Evolutionary conservation across 164 flowering plant genomes (phyloP), one percentile per base, ranked within the genome.

Genomic region (Warburgia ugandensis): DNA sequence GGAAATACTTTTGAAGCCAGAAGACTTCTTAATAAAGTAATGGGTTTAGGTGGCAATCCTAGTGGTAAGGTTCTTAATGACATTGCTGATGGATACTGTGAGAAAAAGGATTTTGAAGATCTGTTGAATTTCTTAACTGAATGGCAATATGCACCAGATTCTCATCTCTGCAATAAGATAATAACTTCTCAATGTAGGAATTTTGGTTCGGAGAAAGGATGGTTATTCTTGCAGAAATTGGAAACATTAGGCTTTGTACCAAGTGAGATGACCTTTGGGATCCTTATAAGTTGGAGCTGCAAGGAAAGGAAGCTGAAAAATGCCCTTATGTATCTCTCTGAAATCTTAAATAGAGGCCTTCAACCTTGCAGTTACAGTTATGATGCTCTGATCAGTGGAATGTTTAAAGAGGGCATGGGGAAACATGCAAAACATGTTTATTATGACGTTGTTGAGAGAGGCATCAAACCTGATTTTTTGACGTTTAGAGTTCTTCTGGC

Each of bases 401-500:
- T 82, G 31, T 88, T 88, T 55, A 74, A 63, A 55, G 64, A 59
- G 54, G 86, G 84, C 12, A 54, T 85, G 80, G 77, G 79, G 76
- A 55, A 68, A 49, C 81, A 77, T 60, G 78, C 74, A 13, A 55
- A 44, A 22, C 73, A 71, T 3, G 57, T 86, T 65, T 73, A 78
- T 50, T 48, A 59, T 59, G 95, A 88, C 45, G 79, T 88, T 91
- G 21, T 73, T 38, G 94, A 77, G 44, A 53, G 31, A 19, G 86
- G 87, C 17, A 52, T 59, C 29, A 9, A 10, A 29, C 85, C 80
- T 4, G 47, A 67, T 52, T 12, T 72, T 22, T 67, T 73, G 0
- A 84, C 91, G 13, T 88, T 56, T 52, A 73, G 59, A 62, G 66
- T 78, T 68, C 74, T 86, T 44, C 59, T 92, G 65, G 95, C 99